Conservation (phyloP, 2,329 filamentous ascomycete genomes). For the Escovopsis sp. region DNA sequence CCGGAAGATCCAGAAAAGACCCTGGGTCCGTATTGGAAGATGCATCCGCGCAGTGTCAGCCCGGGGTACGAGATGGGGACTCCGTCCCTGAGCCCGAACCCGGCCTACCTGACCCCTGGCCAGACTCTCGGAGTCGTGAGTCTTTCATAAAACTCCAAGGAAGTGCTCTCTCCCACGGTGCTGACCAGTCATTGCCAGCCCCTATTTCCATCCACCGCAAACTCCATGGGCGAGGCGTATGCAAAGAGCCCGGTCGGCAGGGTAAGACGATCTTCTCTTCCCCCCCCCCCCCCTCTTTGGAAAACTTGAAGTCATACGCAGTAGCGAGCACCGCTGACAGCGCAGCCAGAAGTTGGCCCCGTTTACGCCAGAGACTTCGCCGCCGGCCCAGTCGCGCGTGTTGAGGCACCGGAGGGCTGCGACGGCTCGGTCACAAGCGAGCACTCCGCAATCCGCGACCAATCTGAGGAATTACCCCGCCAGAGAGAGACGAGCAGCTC, state of each 20-base stretch:
- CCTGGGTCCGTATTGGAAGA: not conserved
- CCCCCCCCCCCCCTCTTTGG: no score
- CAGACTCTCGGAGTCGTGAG: not conserved
- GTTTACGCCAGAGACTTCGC: not conserved
- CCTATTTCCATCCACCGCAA: not conserved
- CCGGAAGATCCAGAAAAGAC: not conserved
- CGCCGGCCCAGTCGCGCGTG: not conserved
- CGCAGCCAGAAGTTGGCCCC: not conserved
- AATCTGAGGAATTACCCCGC: not conserved
- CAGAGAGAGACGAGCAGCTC: conserved; percentile 10
- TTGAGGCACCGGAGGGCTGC: not conserved
- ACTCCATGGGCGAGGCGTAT: not conserved
- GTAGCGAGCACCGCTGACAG: not conserved
- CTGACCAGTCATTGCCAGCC: not conserved
- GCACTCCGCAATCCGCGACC: not conserved
- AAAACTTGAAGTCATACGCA: not conserved
- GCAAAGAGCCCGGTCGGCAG: not conserved
- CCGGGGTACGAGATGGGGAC: not conserved
- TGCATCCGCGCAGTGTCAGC: not conserved
- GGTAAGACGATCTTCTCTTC: not conserved
- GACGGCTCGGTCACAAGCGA: not conserved
- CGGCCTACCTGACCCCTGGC: not conserved
- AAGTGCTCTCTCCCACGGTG: not conserved
- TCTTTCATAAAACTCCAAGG: not conserved
- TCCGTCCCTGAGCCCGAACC: not conserved